Conservation (phyloP, 1,139 yeast genomes). For the Pichia sp. region DNA sequence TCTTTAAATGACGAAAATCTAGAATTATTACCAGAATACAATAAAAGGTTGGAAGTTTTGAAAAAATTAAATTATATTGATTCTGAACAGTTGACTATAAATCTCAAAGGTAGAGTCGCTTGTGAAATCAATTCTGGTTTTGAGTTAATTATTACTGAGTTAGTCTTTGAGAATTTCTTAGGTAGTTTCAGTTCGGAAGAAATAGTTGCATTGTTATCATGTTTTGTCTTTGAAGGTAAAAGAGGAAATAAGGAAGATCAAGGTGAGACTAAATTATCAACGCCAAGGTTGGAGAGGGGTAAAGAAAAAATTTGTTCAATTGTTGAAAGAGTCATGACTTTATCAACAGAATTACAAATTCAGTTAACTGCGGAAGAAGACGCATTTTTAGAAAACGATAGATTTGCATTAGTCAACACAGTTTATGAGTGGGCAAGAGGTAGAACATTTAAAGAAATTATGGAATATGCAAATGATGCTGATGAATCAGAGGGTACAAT, state of each 20-base stretch:
- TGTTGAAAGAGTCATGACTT: slow-evolving; percentile 54
- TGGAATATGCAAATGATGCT: slow-evolving; percentile 46
- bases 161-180: slow-evolving; percentile 81
- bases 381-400: slow-evolving; percentile 70
- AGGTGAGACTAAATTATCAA: slow-evolving; percentile 46
- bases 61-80: slow-evolving; percentile 75
- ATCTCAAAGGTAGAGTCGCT: slow-evolving; percentile 75
- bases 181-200: slow-evolving; percentile 95
- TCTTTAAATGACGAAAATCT: slow-evolving; percentile 80
- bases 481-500: slow-evolving; percentile 92
- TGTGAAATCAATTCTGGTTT: slow-evolving; percentile 81
- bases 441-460: slow-evolving; percentile 81
- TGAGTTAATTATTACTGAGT: slow-evolving; percentile 84
- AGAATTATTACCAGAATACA: slow-evolving; percentile 88
- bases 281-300: slow-evolving; percentile 83
- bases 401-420: slow-evolving; percentile 88
- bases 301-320: slow-evolving; percentile 64
- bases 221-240: slow-evolving; percentile 88
- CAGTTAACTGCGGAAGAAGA: slow-evolving; percentile 79
- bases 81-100: slow-evolving; percentile 39
- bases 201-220: slow-evolving; percentile 85
- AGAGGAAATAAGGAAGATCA: slow-evolving; percentile 33
- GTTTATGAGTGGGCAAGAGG: slow-evolving; percentile 99
- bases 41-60: slow-evolving; percentile 76
- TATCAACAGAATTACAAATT: slow-evolving; percentile 65